Base-by-base conservation (phyloP, 2,329 filamentous ascomycete species). In the Zymoseptoria brevis region DNA sequence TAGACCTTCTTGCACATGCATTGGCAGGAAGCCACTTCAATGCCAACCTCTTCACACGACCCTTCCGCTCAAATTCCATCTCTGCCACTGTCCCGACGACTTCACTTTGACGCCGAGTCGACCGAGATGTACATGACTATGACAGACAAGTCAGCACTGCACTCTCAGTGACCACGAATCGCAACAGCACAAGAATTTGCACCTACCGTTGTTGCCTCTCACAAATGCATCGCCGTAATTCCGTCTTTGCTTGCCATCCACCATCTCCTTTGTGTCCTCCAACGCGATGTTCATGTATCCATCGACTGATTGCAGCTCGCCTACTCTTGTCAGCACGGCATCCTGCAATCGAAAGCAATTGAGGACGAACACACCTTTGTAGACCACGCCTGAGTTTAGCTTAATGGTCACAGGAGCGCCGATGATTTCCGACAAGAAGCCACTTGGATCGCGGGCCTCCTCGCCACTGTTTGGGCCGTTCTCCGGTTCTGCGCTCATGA, bases 281-380 rank as follows among this genome's bases (percentile, higher is more conserved):
- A 99, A 83, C 11, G 94, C 93, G 73, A 99, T 96, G 78, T 99
- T 99, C 94, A 99, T 99, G 78, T 97, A 99, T 56, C 94, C 94
- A 75, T 99, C 94, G 54, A 99, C 93, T 0, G 92, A 96, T 74
- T 97, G 92, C 45, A 97, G 83, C 74, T 96, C 91, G 67, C 94
- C 93, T 96, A 63, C 52, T 6, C n/a, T 26, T 1, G 48, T 62
- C 35, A 63, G 53, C 49, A 59, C 35, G 45, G 59, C 29, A 61
- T 45, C 41, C 59, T 45, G 50, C n/a, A 26, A 16, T 45, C 21
- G 48, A 50, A 16, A 22, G 22, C 52, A 16, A 49, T 35, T 57
- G 24, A 50, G 50, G 21, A n/a, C 8, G 29, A 13, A 45, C 66
- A 48, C 70, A 93, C 93, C 94, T 83, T 94, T 96, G 82, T 96